Base-by-base conservation (phyloP, 257 asterid species). In the Lantana camara region DNA sequence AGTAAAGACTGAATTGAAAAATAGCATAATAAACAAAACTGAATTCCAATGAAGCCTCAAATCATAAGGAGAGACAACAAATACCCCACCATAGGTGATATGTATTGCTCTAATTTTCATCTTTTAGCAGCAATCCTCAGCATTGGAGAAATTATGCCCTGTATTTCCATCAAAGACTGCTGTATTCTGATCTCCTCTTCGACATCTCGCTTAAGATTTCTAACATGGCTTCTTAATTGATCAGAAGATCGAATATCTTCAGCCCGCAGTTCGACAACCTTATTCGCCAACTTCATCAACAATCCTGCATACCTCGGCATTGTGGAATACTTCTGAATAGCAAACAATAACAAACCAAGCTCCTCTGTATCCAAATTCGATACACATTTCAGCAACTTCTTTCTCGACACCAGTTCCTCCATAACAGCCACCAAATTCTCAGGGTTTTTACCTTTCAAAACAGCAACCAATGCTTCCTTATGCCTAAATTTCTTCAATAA, bases 381-480 rank as follows among this genome's bases (percentile, higher is more conserved):
- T 14, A 88, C 82, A 35, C 95, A 81, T 62, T 41, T 81, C 72
- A 88, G 49, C 82, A 94, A 61, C 82, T 86, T 94, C 85, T 80
- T 84, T 55, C 97, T 69, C 3, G 92, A 95, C 13, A 94, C 88
- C 75, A 94, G 70, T 54, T 94, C 99, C 84, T 94, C 97, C 80
- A 94, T 88, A 23, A 94, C 97, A 29, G 97, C 97, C 64, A 90
- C 86, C 35, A 83, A 78, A 64, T 75, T 74, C 71, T 79, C 93
- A 0, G 95, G 96, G 64, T 84, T 84, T 69, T 73, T 88, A 63
- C 71, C 72, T 8, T 23, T 75, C 74, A 94, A 74, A 56, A 83
- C 90, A 19, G 90, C 86, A 30, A 88, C 83, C 46, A 90, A 63
- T 0, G 99, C 96, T 23, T 88, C 95, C 74, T 83, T 90, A 66